phyloP scores from a whole-genome alignment of 176 grass and related monocot genomes.

The Cenchrus americanus region DNA sequence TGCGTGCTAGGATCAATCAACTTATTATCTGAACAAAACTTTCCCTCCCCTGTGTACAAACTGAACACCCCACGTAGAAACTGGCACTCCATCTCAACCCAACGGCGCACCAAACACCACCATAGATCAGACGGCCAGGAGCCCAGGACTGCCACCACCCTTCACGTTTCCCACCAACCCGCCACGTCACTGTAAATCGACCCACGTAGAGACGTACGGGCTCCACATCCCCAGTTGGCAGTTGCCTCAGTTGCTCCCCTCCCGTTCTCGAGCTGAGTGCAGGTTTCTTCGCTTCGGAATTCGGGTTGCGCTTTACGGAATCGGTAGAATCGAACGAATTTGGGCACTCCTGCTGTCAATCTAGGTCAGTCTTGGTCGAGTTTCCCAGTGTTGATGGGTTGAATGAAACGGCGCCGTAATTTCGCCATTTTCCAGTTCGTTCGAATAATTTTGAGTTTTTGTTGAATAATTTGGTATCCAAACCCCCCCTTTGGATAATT shows the following conservation, averaged over 20 bases:
- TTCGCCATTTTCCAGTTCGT: background rate
- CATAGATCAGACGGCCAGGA: background rate
- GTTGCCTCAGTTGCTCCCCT: background rate
- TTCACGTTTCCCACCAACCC: background rate
- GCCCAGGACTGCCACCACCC: background rate
- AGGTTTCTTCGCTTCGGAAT: conserved; percentile 1
- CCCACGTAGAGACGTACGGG: background rate
- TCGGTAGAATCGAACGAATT: background rate
- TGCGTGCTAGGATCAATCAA: background rate
- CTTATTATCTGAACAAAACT: background rate
- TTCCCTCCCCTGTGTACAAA: background rate
- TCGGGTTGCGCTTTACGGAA: background rate
- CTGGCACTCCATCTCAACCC: background rate
- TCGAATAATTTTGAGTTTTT: background rate
- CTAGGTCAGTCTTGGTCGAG: background rate
- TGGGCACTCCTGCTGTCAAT: background rate
- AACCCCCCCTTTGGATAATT: background rate
- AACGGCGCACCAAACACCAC: background rate
- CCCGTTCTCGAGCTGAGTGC: conserved; percentile 1
- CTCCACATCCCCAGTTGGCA: background rate
- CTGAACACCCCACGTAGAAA: background rate
- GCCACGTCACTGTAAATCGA: conserved; percentile 26
- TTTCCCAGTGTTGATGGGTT: background rate
- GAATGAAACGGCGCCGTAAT: background rate
- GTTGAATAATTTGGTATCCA: background rate